Evolutionary conservation across 495 filamentous ascomycete species (phyloP), one percentile per base, ranked within the genome.

Genomic region (Penicillium robsamsonii): DNA sequence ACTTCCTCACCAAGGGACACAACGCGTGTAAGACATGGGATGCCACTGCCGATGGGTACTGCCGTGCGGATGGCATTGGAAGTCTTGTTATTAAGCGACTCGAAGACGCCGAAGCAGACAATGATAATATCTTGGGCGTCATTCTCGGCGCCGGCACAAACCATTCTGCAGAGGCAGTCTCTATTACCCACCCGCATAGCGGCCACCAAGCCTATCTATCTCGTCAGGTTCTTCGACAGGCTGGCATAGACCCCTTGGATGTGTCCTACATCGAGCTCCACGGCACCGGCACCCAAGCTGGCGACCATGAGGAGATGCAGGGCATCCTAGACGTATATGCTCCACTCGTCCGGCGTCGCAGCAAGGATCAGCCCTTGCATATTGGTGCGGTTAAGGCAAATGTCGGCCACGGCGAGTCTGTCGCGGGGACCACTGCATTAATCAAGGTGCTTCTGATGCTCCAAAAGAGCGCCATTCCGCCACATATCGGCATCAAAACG

Each of bases 11-110:
- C n/a, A 86, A 85, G 58, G 86, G 7, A 9, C 29, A 79, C 44
- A 57, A 85, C 6, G 75, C 76, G 31, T 92, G 88, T 69, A 86
- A 90, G 30, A 83, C 85, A 0, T 90, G 86, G 48, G 87, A 89
- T 60, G 74, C 81, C 50, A 75, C 74, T 27, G 87, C 87, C 3
- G 85, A 91, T 66, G 87, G 88, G 0, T 91, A 91, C 66, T 88
- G 85, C 61, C 81, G 88, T 55, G 76, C 62, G 3, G 80, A 83
- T 0, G 79, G 67, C 3, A 63, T 80, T 10, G 79, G 67, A n/a
- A n/a, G 1, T 68, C 70, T 81, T 0, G 62, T 81, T 4, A 31
- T 82, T 1, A 82, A 82, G 55, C 61, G 75, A 9, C 54, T 80
- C 0, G 68, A 74, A 7, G 78, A 82, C 65, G 79, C 79, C 4